Percentiles rank a stretch among this genome's conserved stretches.
Evolutionary conservation across 1,284 basidiomycete species (phyloP).

Genomic region (Sanguinoderma infundibulare): DNA sequence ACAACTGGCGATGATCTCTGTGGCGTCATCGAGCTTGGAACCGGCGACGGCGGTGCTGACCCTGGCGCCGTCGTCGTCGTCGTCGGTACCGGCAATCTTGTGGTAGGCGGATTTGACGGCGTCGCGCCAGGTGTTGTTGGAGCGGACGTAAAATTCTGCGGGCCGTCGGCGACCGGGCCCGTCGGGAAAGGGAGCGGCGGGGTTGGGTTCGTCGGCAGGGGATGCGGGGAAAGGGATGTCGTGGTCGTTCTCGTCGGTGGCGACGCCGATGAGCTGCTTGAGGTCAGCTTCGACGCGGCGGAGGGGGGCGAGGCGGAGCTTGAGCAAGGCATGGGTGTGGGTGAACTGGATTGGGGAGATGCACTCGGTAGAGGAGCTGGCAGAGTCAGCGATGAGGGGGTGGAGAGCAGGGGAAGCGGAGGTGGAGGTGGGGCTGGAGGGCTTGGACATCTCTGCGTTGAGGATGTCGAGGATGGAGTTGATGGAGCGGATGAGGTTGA

Average conservation of each 20-base stretch:
- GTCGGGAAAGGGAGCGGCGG: slow-evolving; percentile 28
- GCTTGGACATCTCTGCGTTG: slow-evolving; percentile 44
- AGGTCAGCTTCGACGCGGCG: slow-evolving; percentile 59
- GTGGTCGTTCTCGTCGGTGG: slow-evolving; percentile 43
- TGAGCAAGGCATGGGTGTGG: slow-evolving; percentile 50
- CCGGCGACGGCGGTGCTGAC: slow-evolving; percentile 8
- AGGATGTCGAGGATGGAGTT: slow-evolving; percentile 58
- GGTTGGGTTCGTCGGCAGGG: slow-evolving; percentile 12
- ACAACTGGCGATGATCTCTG: slow-evolving; percentile 61
- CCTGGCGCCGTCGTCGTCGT: slow-evolving; percentile 1
- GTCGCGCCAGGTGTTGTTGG: slow-evolving; percentile 34
- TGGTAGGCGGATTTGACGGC: slow-evolving; percentile 23
- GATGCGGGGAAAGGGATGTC: slow-evolving; percentile 9
- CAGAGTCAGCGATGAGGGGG: slow-evolving; percentile 13
- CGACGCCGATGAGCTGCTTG: slow-evolving; percentile 52
- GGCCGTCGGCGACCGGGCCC: slow-evolving; percentile 10
- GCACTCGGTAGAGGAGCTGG: background rate
- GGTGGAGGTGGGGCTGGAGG: slow-evolving; percentile 13
- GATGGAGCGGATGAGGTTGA: slow-evolving; percentile 67
- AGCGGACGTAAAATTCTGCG: slow-evolving; percentile 37
- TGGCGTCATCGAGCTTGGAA: slow-evolving; percentile 47
- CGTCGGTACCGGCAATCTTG: slow-evolving; percentile 1
- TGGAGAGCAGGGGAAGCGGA: slow-evolving; percentile 16
- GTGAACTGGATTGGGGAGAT: slow-evolving; percentile 37
- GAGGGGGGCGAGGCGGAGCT: slow-evolving; percentile 55